Conservation (phyloP, 805 yeast genomes). For the Debaryomyces maramus region DNA sequence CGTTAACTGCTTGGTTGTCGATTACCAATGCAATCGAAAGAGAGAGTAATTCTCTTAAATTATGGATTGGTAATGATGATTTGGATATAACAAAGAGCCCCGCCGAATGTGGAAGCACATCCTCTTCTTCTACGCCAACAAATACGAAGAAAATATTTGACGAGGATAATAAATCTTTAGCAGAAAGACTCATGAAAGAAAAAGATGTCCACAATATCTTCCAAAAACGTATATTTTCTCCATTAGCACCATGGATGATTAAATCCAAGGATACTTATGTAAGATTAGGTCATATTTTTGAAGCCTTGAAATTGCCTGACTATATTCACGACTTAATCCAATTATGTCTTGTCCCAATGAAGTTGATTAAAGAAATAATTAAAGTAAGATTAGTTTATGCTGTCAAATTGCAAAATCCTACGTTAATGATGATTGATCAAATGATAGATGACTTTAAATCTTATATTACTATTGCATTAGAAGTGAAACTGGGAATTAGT, state of each 20-base stretch:
- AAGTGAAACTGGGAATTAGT: constrained; percentile 64
- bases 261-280: constrained; percentile 76
- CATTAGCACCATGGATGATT: constrained; percentile 77
- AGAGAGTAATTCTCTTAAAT: constrained; percentile 58
- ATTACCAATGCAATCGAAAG: constrained; percentile 66
- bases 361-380: constrained; percentile 75
- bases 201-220: constrained; percentile 74
- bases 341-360: constrained; percentile 73
- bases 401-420: constrained; percentile 73
- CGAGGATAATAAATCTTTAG: constrained; percentile 67
- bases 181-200: constrained; percentile 80
- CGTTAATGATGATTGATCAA: constrained; percentile 95
- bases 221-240: constrained; percentile 62
- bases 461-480: constrained; percentile 73
- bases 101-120: constrained; percentile 16
- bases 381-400: constrained; percentile 76
- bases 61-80: constrained; percentile 86
- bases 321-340: constrained; percentile 64
- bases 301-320: constrained; percentile 70
- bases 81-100: constrained; percentile 56
- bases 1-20: constrained; percentile 81
- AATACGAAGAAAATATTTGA: constrained; percentile 40
- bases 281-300: constrained; percentile 59
- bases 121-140: constrained; percentile 12
- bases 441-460: constrained; percentile 81